Evolutionary conservation across 2,329 filamentous ascomycete genomes (phyloP), one percentile per base, ranked within the genome.

Genomic region (Xylaria sp.): DNA sequence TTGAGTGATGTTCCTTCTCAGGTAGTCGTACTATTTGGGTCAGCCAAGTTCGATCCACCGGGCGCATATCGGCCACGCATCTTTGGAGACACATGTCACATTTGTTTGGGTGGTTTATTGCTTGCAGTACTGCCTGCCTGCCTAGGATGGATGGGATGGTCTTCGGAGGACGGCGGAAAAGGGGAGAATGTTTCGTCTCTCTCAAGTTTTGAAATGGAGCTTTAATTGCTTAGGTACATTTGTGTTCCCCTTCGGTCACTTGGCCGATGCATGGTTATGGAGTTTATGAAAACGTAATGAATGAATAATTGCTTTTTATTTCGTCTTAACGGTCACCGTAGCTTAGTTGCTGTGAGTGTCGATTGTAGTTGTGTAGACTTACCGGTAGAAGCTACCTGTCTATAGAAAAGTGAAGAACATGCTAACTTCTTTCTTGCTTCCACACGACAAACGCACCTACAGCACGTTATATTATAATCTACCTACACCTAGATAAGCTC

Each of bases 261-360:
- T 56, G 34, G 41, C 57, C 50, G 61, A 58, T 65, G 65, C 65
- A 68, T 68, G 39, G 50, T 68, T 53, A 65, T 60, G 65, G 65
- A 60, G 65, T 68, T 65, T 23, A 36, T 41, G 28, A 39, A 34
- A 18, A 43, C n/a, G 18, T 50, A 32, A 57, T 41, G 50, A 65
- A 61, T 58, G 43, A 41, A 39, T 23, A 57, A 25, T 53, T 52
- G 46, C 32, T 18, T 23, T 45, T 5, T 41, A 28, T 41, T 6
- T 56, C 3, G 0, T 59, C 4, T 8, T 3, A 20, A 28, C 12
- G 3, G 8, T 32, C 8, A 30, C 15, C 43, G 1, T 39, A 1
- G 6, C 4, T 3, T 6, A 20, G 5, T 30, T 28, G 57, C 12
- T 39, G 12, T 45, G 36, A 41, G 7, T 12, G 25, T 30, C 18